Evolutionary conservation across 805 yeast species (phyloP), one percentile per base, ranked within the genome.

Genomic region (Soucietia sequanensis): DNA sequence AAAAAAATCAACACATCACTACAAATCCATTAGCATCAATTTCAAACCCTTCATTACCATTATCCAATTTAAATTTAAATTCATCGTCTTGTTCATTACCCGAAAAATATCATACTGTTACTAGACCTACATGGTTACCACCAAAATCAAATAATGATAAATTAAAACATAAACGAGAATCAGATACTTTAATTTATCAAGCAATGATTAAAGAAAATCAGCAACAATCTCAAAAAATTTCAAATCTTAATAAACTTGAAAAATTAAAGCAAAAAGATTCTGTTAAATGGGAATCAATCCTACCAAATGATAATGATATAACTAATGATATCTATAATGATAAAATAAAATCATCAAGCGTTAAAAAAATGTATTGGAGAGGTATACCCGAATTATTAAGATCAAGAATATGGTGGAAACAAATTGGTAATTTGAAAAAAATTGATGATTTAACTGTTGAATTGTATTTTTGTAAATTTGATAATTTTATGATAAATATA

Each of bases 61-160:
- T 35, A 7, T 27, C 30, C 27, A 34, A 33, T 12, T 22, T 30
- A 3, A 7, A 16, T 7, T 24, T 11, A 6, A 12, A 5, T 8
- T 17, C 29, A 11, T 12, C 19, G 7, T 8, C 7, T 13, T 23
- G 27, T 31, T 26, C 4, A 16, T 32, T 4, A 15, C 31, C 8
- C 23, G 11, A 21, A 16, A 41, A 44, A 28, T 50, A 54, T 35
- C 42, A 68, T 10, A 56, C 81, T 0, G 62, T 65, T 16, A 80
- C 89, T 0, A 60, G 91, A 35, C 89, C 85, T 17, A 57, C 70
- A 1, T 74, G 78, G 63, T 57, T 83, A 24, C 90, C 91, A 0
- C 86, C 88, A 28, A 83, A 83, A 52, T 57, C 73, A 17, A 51
- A 56, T 12, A 54, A 58, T 13, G 89, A 83, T 46, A 70, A 73